These are phyloP conservation scores for Coemansia sp. DNA, from an alignment of 192 early-diverging fungal species.

Conservation along the genomic window DNA sequence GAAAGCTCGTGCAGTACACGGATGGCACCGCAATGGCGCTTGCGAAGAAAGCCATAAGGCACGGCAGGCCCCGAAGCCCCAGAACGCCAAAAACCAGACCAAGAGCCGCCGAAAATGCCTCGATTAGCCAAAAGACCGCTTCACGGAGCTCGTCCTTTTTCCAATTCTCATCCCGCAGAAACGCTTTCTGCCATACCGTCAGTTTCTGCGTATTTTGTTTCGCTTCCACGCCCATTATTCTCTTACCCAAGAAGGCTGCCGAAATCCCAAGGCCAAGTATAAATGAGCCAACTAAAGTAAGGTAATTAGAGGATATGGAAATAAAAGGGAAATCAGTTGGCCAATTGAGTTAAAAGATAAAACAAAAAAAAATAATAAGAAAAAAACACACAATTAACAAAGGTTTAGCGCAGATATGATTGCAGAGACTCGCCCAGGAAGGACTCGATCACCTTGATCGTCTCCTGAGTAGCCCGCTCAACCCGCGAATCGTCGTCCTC, in stretches of 20 bases:
- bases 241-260: background rate
- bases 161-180: constrained; percentile 47
- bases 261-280: background rate
- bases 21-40: constrained; percentile 35
- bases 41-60: constrained; percentile 32
- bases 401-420: constrained; percentile 73
- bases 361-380: constrained; percentile 6
- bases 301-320: background rate
- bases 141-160: constrained; percentile 48
- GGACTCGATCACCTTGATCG: constrained; percentile 83
- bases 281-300: background rate
- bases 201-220: constrained; percentile 8
- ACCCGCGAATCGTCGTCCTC: constrained; percentile 90
- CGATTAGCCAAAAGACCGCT: constrained; percentile 44
- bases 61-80: constrained; percentile 32
- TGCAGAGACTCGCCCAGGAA: constrained; percentile 89
- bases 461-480: constrained; percentile 76
- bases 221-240: constrained; percentile 10
- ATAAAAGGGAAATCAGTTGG: background rate
- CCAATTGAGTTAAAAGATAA: background rate
- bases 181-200: constrained; percentile 41
- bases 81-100: constrained; percentile 32
- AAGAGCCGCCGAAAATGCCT: constrained; percentile 24
- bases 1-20: constrained; percentile 33
- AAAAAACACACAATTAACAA: background rate